These are phyloP conservation scores for Diaporthe velutina DNA, from an alignment of 2,329 filamentous ascomycete genomes.

Conservation along the genomic window DNA sequence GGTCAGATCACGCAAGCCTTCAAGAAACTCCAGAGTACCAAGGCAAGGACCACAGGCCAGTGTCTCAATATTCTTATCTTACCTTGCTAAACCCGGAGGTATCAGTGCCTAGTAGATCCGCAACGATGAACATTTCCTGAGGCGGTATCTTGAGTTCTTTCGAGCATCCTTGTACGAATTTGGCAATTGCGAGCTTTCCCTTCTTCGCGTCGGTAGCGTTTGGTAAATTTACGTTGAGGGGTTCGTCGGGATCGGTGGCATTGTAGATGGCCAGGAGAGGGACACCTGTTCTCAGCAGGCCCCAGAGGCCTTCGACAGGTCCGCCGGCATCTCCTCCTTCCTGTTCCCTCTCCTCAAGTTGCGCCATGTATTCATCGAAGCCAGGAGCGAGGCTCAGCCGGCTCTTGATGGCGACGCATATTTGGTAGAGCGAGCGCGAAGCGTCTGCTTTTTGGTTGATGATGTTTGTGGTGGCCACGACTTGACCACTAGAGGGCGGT, in stretches of 20 bases:
- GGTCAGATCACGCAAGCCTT: slow-evolving; percentile 20
- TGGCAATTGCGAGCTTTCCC: slow-evolving; percentile 89
- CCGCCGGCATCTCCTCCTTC: slow-evolving; percentile 73
- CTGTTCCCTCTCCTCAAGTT: slow-evolving; percentile 77
- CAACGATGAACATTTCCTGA: slow-evolving; percentile 90
- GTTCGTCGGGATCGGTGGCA: slow-evolving; percentile 77
- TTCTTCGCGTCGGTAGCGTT: slow-evolving; percentile 76
- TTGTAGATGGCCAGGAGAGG: slow-evolving; percentile 94
- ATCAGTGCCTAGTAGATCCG: slow-evolving; percentile 91
- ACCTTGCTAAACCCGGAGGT: slow-evolving; percentile 98
- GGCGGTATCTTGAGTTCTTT: slow-evolving; percentile 83
- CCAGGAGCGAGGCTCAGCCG: slow-evolving; percentile 86
- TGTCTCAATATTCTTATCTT: slow-evolving; percentile 31
- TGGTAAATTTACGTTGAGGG: slow-evolving; percentile 71
- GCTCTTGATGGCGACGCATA: slow-evolving; percentile 87
- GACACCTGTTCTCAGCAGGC: slow-evolving; percentile 84
- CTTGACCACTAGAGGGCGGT: slow-evolving; percentile 67
- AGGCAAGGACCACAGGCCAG: background rate
- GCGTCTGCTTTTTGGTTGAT: slow-evolving; percentile 98
- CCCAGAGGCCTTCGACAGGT: slow-evolving; percentile 93
- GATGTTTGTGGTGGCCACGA: slow-evolving; percentile 89
- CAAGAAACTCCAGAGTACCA: slow-evolving; percentile 2
- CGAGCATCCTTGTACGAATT: slow-evolving; percentile 91
- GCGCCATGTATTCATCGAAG: slow-evolving; percentile 80
- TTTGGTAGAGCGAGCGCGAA: slow-evolving; percentile 92